phyloP scores from a whole-genome alignment of 768 basidiomycete species.

The Lentinula guzmanii region DNA sequence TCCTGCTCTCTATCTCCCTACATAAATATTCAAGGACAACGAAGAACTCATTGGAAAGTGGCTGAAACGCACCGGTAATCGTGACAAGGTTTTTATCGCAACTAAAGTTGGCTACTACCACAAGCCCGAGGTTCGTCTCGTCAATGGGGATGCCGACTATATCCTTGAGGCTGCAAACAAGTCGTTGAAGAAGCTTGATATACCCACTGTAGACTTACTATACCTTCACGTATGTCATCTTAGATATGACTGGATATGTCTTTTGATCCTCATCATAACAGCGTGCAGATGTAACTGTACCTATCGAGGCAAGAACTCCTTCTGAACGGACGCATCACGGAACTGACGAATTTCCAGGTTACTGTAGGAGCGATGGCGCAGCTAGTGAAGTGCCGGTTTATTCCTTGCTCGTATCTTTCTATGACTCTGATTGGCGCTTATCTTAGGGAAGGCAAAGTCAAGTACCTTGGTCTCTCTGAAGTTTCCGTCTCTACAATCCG shows the following conservation, averaged over 20 bases:
- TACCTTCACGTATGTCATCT: conserved; percentile 33
- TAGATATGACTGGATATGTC: conserved; percentile 3
- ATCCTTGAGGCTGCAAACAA: conserved; percentile 28
- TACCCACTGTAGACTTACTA: conserved; percentile 38
- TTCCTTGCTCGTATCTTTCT: background rate
- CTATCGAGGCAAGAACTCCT: conserved; percentile 36
- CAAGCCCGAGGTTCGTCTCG: conserved; percentile 7
- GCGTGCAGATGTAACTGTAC: conserved; percentile 16
- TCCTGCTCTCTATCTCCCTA: background rate
- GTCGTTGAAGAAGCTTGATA: conserved; percentile 36
- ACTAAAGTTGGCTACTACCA: conserved; percentile 35
- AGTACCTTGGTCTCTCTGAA: conserved; percentile 49
- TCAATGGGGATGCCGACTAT: conserved; percentile 28
- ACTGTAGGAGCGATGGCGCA: conserved; percentile 46
- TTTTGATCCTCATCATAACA: background rate
- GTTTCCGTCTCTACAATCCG: conserved; percentile 38
- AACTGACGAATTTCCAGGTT: conserved; percentile 13
- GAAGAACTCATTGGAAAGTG: conserved; percentile 40
- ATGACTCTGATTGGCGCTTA: background rate
- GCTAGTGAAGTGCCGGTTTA: conserved; percentile 37
- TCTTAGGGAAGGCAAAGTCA: conserved; percentile 34
- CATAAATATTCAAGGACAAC: conserved; percentile 11
- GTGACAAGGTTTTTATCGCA: conserved; percentile 39
- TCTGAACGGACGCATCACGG: background rate
- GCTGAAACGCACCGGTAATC: conserved; percentile 34